Evolutionary conservation across 2,329 filamentous ascomycete genomes (phyloP).

Genomic region (Nigrospora oryzae): DNA sequence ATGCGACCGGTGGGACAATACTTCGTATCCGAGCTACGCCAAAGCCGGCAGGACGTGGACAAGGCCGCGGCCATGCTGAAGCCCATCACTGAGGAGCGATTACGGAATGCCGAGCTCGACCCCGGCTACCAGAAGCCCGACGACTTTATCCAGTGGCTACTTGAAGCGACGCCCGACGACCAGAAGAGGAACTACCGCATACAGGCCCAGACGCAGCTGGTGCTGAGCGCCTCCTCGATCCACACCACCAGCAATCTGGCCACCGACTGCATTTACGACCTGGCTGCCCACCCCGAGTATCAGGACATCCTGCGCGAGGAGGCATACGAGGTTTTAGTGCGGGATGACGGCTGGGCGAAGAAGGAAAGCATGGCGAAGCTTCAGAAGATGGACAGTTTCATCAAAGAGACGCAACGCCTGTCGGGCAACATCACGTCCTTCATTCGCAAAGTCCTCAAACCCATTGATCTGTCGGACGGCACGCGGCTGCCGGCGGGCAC

Average conservation of each 20-base stretch:
- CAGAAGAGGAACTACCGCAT: conserved; percentile 27
- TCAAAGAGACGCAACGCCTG: conserved; percentile 26
- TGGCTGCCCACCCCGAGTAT: conserved; percentile 41
- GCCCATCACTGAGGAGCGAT: conserved; percentile 36
- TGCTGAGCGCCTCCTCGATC: conserved; percentile 39
- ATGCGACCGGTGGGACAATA: conserved; percentile 36
- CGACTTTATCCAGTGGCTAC: conserved; percentile 39
- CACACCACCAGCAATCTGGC: conserved; percentile 38
- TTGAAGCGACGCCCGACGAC: conserved; percentile 25
- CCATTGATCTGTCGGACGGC: conserved; percentile 45
- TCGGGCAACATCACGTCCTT: conserved; percentile 32
- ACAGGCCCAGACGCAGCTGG: conserved; percentile 30
- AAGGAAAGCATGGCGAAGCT: conserved; percentile 26
- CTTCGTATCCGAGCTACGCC: conserved; percentile 35
- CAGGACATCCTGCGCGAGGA: conserved; percentile 43
- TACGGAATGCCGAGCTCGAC: conserved; percentile 28
- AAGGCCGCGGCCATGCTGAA: conserved; percentile 32
- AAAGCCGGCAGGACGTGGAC: conserved; percentile 33
- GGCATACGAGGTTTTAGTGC: conserved; percentile 27
- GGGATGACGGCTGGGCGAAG: conserved; percentile 23
- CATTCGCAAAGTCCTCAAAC: conserved; percentile 38
- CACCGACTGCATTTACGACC: conserved; percentile 42
- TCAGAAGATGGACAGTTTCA: conserved; percentile 31
- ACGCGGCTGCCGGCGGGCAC: conserved; percentile 36
- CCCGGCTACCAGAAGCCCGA: conserved; percentile 29